These are phyloP conservation scores for Stachybotrys elegans DNA, from an alignment of 2,329 filamentous ascomycete genomes.

Conservation along the genomic window DNA sequence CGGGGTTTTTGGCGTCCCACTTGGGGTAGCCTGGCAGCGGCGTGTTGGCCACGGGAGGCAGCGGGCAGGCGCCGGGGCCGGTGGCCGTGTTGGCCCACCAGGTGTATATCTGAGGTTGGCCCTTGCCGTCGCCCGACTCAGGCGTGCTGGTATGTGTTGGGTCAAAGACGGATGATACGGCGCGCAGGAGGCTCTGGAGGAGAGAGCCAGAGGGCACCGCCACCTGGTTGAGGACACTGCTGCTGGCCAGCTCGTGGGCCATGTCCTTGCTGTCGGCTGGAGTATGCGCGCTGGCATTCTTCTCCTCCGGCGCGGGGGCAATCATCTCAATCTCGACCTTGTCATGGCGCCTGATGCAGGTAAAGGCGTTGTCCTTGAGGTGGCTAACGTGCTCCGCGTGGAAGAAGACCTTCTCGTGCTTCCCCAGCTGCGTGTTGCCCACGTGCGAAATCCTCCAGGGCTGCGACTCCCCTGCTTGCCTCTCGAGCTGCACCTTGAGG, in stretches of 20 bases:
- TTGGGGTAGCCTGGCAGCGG: slow-evolving; percentile 35
- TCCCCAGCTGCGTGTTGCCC: slow-evolving; percentile 74
- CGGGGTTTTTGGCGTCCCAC: slow-evolving; percentile 31
- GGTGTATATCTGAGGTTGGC: slow-evolving; percentile 38
- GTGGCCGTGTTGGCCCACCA: slow-evolving; percentile 49
- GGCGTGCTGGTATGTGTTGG: slow-evolving; percentile 23
- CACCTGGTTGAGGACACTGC: slow-evolving; percentile 6
- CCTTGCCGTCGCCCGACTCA: slow-evolving; percentile 20
- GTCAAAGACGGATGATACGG: slow-evolving; percentile 40
- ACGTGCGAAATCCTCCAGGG: slow-evolving; percentile 73
- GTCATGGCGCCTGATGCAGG: slow-evolving; percentile 66
- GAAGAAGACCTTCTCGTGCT: slow-evolving; percentile 82
- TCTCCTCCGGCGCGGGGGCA: slow-evolving; percentile 18
- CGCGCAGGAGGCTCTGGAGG: slow-evolving; percentile 40
- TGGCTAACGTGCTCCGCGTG: slow-evolving; percentile 70
- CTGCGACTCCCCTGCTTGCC: slow-evolving; percentile 47
- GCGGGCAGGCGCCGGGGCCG: slow-evolving; percentile 58
- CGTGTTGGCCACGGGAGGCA: slow-evolving; percentile 61
- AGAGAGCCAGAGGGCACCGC: slow-evolving; percentile 31
- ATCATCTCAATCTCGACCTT: slow-evolving; percentile 69
- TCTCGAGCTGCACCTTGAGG: slow-evolving; percentile 61
- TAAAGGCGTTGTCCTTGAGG: slow-evolving; percentile 79
- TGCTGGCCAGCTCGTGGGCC: slow-evolving; percentile 2
- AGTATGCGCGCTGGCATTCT: slow-evolving; percentile 17
- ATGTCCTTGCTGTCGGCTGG: slow-evolving; percentile 14